These are phyloP conservation scores for Talaromyces sp. DNA, from an alignment of 2,329 filamentous ascomycete species.

Conservation along the genomic window DNA sequence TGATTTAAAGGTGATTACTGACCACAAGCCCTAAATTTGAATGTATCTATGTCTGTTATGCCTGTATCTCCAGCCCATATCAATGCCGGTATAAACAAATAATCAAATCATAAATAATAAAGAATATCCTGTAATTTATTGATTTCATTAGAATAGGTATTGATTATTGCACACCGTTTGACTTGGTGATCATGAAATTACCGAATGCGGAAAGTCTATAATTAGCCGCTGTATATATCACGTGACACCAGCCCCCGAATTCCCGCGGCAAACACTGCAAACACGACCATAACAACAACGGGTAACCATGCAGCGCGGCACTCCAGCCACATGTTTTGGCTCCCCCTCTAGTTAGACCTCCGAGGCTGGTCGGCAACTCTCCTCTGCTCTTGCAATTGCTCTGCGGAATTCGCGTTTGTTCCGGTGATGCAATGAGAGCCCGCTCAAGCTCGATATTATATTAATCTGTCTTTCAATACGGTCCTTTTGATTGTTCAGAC, in stretches of 20 bases:
- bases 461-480: not conserved
- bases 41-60: too few relatives aligned
- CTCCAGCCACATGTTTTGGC: conserved; percentile 38
- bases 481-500: conserved; percentile 3
- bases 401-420: conserved; percentile 13
- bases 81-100: too few relatives aligned
- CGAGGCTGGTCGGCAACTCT: conserved; percentile 28
- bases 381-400: conserved; percentile 17
- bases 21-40: too few relatives aligned
- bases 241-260: conserved; percentile 23
- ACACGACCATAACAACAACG: conserved; percentile 13
- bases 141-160: not conserved
- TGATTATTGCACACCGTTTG: not conserved
- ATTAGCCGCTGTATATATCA: conserved; percentile 10
- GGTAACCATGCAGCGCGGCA: conserved; percentile 23
- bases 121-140: too few relatives aligned
- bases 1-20: too few relatives aligned
- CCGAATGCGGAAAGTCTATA: not conserved
- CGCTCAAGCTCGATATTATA: not conserved
- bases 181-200: not conserved
- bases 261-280: conserved; percentile 24
- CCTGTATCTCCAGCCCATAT: too few relatives aligned
- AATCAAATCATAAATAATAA: too few relatives aligned
- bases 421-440: conserved; percentile 27
- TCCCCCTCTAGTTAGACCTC: conserved; percentile 14